Base-by-base conservation (phyloP, 768 basidiomycete species). In the Chalciporus piperatus region DNA sequence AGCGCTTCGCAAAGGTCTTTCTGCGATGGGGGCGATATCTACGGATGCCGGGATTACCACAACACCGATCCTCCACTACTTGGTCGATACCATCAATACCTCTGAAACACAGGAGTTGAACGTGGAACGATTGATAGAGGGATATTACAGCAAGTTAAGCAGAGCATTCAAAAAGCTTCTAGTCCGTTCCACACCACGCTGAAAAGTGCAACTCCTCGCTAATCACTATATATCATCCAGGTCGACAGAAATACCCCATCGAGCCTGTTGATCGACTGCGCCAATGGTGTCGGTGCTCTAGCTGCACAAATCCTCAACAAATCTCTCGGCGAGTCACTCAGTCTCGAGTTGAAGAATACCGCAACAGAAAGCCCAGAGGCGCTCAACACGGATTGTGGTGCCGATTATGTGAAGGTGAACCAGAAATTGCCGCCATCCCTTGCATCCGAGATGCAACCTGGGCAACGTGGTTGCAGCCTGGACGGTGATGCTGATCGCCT, bases 401-500 rank as follows among this genome's bases (percentile, higher is more conserved):
- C 97, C 37, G 97, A 99, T 71, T 98, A 77, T 65, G 96, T 98
- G 62, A 99, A 99, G 75, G 98, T 96, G 3, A 77, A 76, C 35
- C 97, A 99, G 72, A 85, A 76, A 55, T 73, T 91, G 10, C 97
- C 97, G 9, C 87, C 91, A 22, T 86, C 87, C 6, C 71, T 98
- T 28, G 71, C 71, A 7, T 74, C 80, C 25, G 71, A 77, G 19
- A 70, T 94, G 45, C 75, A 81, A 50, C 76, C 86, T 19, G 85
- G 87, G 13, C 81, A 92, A 64, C 81, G 94, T 39, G 95, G 82
- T 1, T 98, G 94, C 70, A 96, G 93, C 64, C 79, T 97, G 49
- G 97, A 99, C 59, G 97, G 97, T 33, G 97, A 99, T 68, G 97
- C 97, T 4, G 97, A 99, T 73, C 84, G 97, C 35, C 74, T 99